These are phyloP conservation scores for Vigna angularis DNA, from an alignment of 306 rosid species.

Conservation along the genomic window DNA sequence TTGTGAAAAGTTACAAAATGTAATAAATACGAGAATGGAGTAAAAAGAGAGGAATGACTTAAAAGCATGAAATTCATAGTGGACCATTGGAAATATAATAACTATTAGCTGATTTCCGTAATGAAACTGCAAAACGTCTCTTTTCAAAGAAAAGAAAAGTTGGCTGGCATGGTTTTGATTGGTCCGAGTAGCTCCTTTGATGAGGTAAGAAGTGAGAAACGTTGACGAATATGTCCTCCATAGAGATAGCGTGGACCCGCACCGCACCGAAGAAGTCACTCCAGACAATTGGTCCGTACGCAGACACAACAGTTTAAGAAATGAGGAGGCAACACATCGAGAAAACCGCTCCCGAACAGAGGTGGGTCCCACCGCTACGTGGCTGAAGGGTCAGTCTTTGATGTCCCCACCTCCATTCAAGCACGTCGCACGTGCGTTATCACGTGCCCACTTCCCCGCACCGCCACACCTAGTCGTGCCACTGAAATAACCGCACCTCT, in stretches of 20 bases:
- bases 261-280: conserved; percentile 33
- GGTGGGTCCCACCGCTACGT: conserved; percentile 55
- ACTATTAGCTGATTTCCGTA: not conserved
- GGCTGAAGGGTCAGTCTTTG: conserved; percentile 47
- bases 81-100: conserved; percentile 2
- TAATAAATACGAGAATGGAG: not conserved
- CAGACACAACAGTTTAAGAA: conserved; percentile 44
- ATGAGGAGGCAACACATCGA: conserved; percentile 45
- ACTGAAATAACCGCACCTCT: not conserved
- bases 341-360: conserved; percentile 42
- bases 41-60: not conserved
- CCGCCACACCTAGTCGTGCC: conserved; percentile 47
- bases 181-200: not conserved
- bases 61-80: not conserved
- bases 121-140: not conserved
- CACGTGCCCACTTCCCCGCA: conserved; percentile 33
- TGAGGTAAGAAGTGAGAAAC: not conserved
- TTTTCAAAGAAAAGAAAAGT: no score
- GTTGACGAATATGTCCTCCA: not conserved
- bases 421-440: conserved; percentile 56
- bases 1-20: not conserved
- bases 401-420: conserved; percentile 23
- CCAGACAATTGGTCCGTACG: conserved; percentile 53
- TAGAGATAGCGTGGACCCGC: not conserved
- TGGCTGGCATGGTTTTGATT: not conserved